Base-by-base conservation (phyloP, 345 rosid species). In the Anastatica hierochuntica region DNA sequence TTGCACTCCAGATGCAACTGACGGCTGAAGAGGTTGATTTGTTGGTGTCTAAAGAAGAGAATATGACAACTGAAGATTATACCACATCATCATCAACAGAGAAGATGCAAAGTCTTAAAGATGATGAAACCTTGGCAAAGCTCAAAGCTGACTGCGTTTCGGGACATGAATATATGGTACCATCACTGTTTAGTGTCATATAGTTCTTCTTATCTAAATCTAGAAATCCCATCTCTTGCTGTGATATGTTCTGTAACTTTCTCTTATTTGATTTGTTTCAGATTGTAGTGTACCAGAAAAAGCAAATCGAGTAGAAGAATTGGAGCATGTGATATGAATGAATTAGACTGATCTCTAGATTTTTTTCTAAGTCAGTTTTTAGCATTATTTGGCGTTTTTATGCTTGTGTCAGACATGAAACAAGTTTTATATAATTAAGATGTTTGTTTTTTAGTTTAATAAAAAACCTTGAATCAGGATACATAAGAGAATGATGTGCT, bases 21-120 rank as follows among this genome's bases (percentile, higher is more conserved):
- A 75, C 64, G 56, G 72, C 79, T 43, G 83, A 81, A 64, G 85
- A 89, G 68, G 72, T 89, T 61, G 94, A 89, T 55, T 62, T 89
- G 58, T 59, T 66, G 58, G 21, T 66, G 58, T 77, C 72, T 43
- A 74, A 58, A 53, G 59, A 43, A 30, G 53, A 68, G 8, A 24
- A 68, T 23, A 49, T 20, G 41, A 16, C 10, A 45, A 20, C 2
- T 24, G 50, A 68, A 12, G 14, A 61, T 27, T 45, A 30, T 14
- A 21, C 55, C 11, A 12, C 40, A 40, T 47, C 48, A 38, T 64
- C 75, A 49, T 55, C 63, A 44, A 58, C 40, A 49, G 67, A 49
- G 37, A 62, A 49, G 42, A 63, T 79, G 65, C 79, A 69, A 65
- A 65, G 58, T 72, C 67, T 83, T 52, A 67, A 72, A 60, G 79